Evolutionary conservation across 768 basidiomycete genomes (phyloP).

Genomic region (Brasilioporus rufonigricans): DNA sequence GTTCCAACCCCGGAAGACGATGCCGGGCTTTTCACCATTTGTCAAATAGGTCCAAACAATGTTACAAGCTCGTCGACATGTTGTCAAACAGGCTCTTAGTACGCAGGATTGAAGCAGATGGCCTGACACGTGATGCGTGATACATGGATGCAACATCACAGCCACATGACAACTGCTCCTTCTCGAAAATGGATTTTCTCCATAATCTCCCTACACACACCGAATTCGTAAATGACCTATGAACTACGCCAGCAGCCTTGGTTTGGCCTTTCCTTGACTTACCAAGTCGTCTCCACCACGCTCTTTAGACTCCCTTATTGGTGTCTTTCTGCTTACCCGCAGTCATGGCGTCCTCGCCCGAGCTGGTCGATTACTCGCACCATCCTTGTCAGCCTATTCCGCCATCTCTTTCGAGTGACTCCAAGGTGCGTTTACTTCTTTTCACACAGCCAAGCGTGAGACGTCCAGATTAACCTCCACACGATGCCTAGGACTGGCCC

Average conservation of each 20-base stretch:
- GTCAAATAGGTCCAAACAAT: too few species aligned
- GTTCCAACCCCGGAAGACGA: too few species aligned
- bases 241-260: constrained; percentile 5
- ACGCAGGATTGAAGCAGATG: too few species aligned
- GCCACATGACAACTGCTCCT: too few species aligned
- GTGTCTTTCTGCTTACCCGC: constrained; percentile 15
- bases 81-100: too few species aligned
- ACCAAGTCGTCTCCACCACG: constrained; percentile 19
- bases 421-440: constrained; percentile 18
- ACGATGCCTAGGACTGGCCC: constrained; percentile 15
- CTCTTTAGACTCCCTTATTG: constrained; percentile 25
- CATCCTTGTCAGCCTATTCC: constrained; percentile 21
- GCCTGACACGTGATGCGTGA: too few species aligned
- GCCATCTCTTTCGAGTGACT: constrained; percentile 15
- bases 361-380: constrained; percentile 24
- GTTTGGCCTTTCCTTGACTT: constrained; percentile 21
- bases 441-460: not conserved
- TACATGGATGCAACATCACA: too few species aligned
- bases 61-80: too few species aligned
- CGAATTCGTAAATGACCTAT: not conserved
- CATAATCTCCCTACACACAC: not conserved
- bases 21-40: too few species aligned
- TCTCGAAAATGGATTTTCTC: not conserved
- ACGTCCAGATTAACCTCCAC: not conserved
- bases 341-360: constrained; percentile 23